Conservation (phyloP, 1,284 basidiomycete genomes). For the Trichosporon faecale region DNA sequence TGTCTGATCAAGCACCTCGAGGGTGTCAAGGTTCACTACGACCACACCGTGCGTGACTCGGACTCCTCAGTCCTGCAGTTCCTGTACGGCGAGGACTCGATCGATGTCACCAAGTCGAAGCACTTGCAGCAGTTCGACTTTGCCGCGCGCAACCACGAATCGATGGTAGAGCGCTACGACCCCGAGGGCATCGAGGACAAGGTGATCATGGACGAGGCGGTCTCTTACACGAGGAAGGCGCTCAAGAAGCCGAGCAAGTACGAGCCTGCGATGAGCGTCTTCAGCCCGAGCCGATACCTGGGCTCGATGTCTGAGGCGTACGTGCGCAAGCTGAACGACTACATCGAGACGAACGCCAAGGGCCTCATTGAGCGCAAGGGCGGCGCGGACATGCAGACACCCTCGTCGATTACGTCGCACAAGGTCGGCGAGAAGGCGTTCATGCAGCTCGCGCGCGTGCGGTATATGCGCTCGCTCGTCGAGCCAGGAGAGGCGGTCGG, state of each 20-base stretch:
- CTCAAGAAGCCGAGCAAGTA: conserved; percentile 68
- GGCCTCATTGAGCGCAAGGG: conserved; percentile 63
- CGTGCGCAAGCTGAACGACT: conserved; percentile 74
- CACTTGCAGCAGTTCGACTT: conserved; percentile 90
- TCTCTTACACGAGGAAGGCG: conserved; percentile 82
- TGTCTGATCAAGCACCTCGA: conserved; percentile 99
- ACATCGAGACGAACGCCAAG: conserved; percentile 74
- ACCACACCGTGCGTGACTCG: conserved; percentile 94
- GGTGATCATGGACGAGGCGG: conserved; percentile 68
- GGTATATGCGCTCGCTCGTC: conserved; percentile 88
- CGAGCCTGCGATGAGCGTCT: conserved; percentile 72
- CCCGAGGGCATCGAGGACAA: conserved; percentile 62
- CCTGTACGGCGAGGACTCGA: conserved; percentile 93
- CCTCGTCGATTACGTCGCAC: conserved; percentile 37
- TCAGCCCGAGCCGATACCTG: conserved; percentile 74
- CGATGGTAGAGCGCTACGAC: conserved; percentile 71
- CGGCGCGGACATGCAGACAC: conserved; percentile 53
- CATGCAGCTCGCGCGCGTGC: conserved; percentile 75
- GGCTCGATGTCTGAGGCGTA: conserved; percentile 93
- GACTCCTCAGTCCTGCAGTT: conserved; percentile 95
- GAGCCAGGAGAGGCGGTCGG: conserved; percentile 99
- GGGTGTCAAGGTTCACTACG: conserved; percentile 93
- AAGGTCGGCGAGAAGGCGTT: conserved; percentile 61
- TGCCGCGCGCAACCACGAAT: conserved; percentile 79
- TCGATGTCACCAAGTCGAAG: conserved; percentile 95